Evolutionary conservation across 2,329 filamentous ascomycete species (phyloP).

Genomic region (Phaeosphaeria sp.): DNA sequence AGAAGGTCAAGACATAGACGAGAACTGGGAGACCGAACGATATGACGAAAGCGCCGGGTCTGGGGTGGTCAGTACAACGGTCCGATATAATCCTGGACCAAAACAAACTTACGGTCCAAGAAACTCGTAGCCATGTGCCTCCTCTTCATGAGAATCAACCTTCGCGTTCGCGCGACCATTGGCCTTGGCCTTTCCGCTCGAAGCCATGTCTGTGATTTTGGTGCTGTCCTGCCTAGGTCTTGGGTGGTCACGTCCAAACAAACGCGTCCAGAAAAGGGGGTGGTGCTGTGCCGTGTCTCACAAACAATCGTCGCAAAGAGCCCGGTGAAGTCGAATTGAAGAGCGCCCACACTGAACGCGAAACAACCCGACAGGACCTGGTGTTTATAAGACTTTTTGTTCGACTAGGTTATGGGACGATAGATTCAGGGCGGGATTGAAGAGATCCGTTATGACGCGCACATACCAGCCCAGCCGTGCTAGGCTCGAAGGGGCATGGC

Average conservation of each 20-base stretch:
- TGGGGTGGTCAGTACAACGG: constrained; percentile 46
- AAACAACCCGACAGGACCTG: background rate
- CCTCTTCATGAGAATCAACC: constrained; percentile 24
- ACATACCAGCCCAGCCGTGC: constrained; percentile 13
- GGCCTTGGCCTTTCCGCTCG: constrained; percentile 26
- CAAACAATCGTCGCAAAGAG: background rate
- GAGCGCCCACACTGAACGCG: constrained; percentile 2
- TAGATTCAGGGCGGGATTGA: constrained; percentile 19
- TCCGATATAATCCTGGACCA: background rate
- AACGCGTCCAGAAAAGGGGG: constrained; percentile 21
- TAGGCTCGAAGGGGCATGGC: constrained; percentile 8
- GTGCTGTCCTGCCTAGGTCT: constrained; percentile 9
- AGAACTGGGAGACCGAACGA: constrained; percentile 81
- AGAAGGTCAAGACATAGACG: constrained; percentile 79
- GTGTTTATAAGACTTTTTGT: constrained; percentile 14
- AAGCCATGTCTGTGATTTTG: constrained; percentile 28
- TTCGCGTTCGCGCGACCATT: constrained; percentile 9
- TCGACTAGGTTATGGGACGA: constrained; percentile 26
- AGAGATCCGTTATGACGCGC: constrained; percentile 34
- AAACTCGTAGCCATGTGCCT: constrained; percentile 50
- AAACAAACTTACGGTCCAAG: constrained; percentile 46
- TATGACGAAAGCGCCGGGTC: constrained; percentile 77
- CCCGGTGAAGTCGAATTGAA: constrained; percentile 2
- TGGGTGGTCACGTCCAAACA: constrained; percentile 7
- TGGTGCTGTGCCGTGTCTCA: constrained; percentile 10